These are phyloP conservation scores for Vigna reflexopilosa DNA, from an alignment of 306 rosid species.

Conservation along the genomic window DNA sequence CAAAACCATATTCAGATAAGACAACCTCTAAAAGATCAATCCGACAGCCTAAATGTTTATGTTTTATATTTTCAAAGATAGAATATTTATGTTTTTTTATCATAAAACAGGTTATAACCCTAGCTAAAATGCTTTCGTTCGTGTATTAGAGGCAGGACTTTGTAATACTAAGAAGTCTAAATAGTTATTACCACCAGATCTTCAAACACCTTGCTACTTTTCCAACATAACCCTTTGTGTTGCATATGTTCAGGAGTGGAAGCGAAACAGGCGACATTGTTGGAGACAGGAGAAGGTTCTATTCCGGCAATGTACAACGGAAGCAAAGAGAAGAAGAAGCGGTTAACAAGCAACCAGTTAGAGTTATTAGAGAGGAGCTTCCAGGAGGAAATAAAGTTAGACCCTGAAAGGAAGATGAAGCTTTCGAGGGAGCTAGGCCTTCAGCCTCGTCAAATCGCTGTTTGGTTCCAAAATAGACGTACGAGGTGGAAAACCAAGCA, in stretches of 20 bases:
- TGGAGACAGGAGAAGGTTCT: slow-evolving; percentile 43
- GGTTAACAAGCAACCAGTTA: slow-evolving; percentile 68
- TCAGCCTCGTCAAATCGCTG: slow-evolving; percentile 92
- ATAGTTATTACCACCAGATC: not conserved
- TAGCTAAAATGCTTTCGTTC: not conserved
- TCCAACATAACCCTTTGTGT: not conserved
- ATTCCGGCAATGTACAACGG: slow-evolving; percentile 55
- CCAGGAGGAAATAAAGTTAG: slow-evolving; percentile 85
- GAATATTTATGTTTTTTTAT: not conserved
- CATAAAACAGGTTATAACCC: not conserved
- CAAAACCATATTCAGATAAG: not conserved
- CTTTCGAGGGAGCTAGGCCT: slow-evolving; percentile 82
- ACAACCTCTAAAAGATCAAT: not conserved
- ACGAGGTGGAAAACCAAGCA: slow-evolving; percentile 93
- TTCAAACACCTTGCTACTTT: not conserved
- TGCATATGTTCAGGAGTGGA: slow-evolving; percentile 56
- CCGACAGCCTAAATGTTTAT: not conserved
- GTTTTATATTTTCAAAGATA: not conserved
- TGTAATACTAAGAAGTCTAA: too few relatives aligned
- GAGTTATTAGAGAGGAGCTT: slow-evolving; percentile 83
- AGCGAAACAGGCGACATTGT: slow-evolving; percentile 54
- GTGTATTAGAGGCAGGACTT: not conserved
- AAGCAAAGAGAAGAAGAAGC: slow-evolving; percentile 70
- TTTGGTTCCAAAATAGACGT: slow-evolving; percentile 97
- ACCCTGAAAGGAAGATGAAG: slow-evolving; percentile 87